A percentile compares a stretch with the other conserved stretches of the same genome.
Evolutionary conservation across 352 stramenopile species (phyloP).

Genomic region (Globisporangium perplexum): DNA sequence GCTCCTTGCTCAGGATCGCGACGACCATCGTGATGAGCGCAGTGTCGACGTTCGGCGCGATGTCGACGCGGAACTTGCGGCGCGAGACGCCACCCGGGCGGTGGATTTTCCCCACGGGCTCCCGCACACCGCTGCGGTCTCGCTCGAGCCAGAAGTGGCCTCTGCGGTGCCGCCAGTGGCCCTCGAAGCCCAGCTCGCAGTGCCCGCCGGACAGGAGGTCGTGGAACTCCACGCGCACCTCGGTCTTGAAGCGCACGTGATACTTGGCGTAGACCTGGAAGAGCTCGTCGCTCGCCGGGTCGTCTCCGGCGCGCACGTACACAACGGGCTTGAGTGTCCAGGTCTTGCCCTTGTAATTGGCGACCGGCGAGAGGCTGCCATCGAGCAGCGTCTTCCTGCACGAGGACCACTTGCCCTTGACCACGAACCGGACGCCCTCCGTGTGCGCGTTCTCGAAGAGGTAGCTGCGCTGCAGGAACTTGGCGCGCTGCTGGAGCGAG

Average conservation of each 20-base stretch:
- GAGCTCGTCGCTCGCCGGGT: not conserved
- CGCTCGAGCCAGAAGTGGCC: constrained; percentile 7
- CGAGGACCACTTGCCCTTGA: not conserved
- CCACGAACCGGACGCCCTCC: not conserved
- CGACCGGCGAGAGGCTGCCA: not conserved
- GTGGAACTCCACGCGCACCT: not conserved
- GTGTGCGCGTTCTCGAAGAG: not conserved
- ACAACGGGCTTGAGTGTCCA: not conserved
- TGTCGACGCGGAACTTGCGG: constrained; percentile 17
- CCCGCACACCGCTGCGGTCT: not conserved
- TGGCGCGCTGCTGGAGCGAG: not conserved
- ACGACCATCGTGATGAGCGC: constrained; percentile 26
- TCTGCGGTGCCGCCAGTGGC: constrained; percentile 1
- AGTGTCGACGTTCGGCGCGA: constrained; percentile 22
- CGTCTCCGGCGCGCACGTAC: not conserved
- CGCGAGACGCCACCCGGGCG: not conserved
- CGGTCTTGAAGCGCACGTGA: not conserved
- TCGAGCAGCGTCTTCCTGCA: not conserved
- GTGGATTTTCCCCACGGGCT: constrained; percentile 1
- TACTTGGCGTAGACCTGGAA: constrained; percentile 4
- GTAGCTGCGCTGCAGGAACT: not conserved
- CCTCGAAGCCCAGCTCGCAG: constrained; percentile 3
- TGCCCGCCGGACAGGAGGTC: not conserved
- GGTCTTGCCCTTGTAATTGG: constrained; percentile 1
- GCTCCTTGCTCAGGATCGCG: constrained; percentile 15